phyloP scores from a whole-genome alignment of 768 basidiomycete genomes.

The Trametes coccinea region DNA sequence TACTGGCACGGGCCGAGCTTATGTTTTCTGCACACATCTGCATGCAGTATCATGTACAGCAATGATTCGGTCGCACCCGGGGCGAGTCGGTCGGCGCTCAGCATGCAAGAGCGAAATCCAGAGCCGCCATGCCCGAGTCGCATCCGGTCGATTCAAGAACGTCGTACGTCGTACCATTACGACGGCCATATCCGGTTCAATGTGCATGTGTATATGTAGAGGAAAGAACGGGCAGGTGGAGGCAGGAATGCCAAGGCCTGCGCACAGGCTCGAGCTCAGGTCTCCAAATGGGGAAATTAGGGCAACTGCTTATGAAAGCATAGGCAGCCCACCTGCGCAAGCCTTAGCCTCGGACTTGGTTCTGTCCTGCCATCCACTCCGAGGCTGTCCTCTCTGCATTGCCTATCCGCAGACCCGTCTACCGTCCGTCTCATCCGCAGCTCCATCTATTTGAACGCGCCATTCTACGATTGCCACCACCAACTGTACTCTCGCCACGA shows the following conservation, averaged over 20 bases:
- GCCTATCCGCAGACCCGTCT: slow-evolving; percentile 12
- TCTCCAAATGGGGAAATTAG: neutral
- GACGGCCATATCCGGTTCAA: too few relatives aligned
- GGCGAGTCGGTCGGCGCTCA: too few relatives aligned
- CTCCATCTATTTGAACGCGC: neutral
- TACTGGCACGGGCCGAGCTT: too few relatives aligned
- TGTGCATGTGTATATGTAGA: too few relatives aligned
- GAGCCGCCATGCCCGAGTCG: too few relatives aligned
- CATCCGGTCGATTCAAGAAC: too few relatives aligned
- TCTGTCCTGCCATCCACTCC: neutral
- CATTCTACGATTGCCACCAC: neutral
- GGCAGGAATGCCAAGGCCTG: neutral
- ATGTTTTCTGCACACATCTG: too few relatives aligned
- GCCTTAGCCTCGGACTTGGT: neutral
- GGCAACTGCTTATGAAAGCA: slow-evolving; percentile 15
- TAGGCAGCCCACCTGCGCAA: neutral
- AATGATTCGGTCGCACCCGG: too few relatives aligned
- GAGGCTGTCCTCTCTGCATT: slow-evolving; percentile 20
- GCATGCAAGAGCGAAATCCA: too few relatives aligned
- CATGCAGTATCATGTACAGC: too few relatives aligned
- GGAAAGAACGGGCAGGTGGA: too few relatives aligned
- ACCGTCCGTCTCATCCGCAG: neutral
- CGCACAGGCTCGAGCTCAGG: neutral
- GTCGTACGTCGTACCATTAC: too few relatives aligned
- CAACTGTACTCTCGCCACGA: slow-evolving; percentile 5